Base-by-base conservation (phyloP, 2,329 filamentous ascomycete genomes). In the Aspergillus tanneri region DNA sequence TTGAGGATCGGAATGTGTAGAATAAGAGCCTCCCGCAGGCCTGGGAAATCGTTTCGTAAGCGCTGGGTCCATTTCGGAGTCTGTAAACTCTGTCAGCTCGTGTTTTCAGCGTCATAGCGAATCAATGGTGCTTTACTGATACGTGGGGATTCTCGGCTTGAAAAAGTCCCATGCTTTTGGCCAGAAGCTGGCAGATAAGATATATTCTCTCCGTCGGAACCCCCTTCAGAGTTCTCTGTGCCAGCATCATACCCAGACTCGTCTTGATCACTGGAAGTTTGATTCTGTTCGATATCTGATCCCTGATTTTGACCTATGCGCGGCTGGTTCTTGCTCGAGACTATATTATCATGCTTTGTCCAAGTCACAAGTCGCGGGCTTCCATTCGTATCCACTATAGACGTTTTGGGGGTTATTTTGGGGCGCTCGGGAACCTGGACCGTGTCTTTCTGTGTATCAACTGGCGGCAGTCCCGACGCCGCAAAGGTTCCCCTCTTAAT, bases 351-450 rank as follows among this genome's bases (percentile, higher is more conserved):
- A 8, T 24, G 34, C 5, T 21, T 14, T 3, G 11, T n/a, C 9
- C 24, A 35, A 2, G 39, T 43, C 5, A 55, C 14, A 22, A 63
- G 59, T 35, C 59, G 59, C 27, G 69, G 69, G 44, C 68, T 72
- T 27, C 69, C 69, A 52, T 71, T 68, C 8, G 54, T 53, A 46
- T 71, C 68, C 8, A 72, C 68, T 14, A 65, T 63, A 5, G 54
- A 60, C 21, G 44, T 55, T 42, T 38, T 58, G 8, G 43, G 37
- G 1, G 34, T 49, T 6, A 39, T 39, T 8, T 45, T 47, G 19
- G 37, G 40, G 22, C 21, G 5, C 3, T 42, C 19, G 8, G 41
- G 21, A 10, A 34, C n/a, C n/a, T n/a, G n/a, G n/a, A n/a, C 5
- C n/a, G 8, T 12, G 16, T 16, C 24, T 14, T 36, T 19, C 9